Evolutionary conservation across 2,329 filamentous ascomycete genomes (phyloP).

Genomic region (Monilinia vaccinii-corymbosi): DNA sequence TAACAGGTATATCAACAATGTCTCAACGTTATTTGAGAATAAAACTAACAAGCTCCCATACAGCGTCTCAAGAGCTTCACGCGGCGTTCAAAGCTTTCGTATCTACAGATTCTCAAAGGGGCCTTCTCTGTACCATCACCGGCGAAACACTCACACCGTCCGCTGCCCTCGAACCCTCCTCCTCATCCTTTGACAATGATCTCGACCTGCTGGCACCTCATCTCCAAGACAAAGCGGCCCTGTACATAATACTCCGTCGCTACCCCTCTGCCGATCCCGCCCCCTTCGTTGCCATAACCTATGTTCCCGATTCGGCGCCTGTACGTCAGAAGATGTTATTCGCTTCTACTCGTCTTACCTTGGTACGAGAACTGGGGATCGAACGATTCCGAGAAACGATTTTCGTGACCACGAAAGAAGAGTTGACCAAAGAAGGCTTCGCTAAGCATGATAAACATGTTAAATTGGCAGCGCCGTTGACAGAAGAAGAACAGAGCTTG

Average conservation of each 20-base stretch:
- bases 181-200: slow-evolving; percentile 53
- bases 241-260: slow-evolving; percentile 68
- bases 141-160: slow-evolving; percentile 59
- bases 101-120: slow-evolving; percentile 51
- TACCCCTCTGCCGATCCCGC: slow-evolving; percentile 41
- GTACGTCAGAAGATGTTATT: slow-evolving; percentile 85
- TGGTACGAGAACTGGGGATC: slow-evolving; percentile 66
- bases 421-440: slow-evolving; percentile 63
- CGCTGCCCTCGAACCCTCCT: slow-evolving; percentile 43
- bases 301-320: slow-evolving; percentile 68
- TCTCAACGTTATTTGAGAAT: neutral
- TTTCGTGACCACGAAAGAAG: slow-evolving; percentile 60
- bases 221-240: slow-evolving; percentile 56
- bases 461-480: slow-evolving; percentile 58
- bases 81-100: slow-evolving; percentile 64
- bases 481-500: slow-evolving; percentile 65
- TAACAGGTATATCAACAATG: slow-evolving; percentile 46
- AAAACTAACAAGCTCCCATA: neutral
- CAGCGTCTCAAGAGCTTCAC: slow-evolving; percentile 70
- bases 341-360: slow-evolving; percentile 64
- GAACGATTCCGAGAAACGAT: slow-evolving; percentile 72
- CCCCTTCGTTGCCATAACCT: slow-evolving; percentile 60
- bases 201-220: slow-evolving; percentile 52
- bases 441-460: slow-evolving; percentile 61
- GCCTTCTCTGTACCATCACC: slow-evolving; percentile 61